These are phyloP conservation scores for Globisporangium nunn DNA, from an alignment of 352 stramenopile genomes.

Conservation along the genomic window DNA sequence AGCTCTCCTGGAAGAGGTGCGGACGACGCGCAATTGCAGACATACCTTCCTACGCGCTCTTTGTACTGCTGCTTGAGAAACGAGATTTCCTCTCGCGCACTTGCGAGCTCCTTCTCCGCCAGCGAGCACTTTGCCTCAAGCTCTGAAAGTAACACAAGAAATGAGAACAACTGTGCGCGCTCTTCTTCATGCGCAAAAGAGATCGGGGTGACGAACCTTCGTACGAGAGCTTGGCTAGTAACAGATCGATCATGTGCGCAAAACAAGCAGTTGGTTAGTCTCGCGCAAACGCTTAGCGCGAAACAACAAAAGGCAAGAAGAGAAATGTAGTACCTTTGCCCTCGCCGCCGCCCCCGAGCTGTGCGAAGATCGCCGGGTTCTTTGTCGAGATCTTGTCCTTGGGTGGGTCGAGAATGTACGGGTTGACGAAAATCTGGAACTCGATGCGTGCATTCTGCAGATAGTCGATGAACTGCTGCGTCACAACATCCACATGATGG, in stretches of 20 bases:
- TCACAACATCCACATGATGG: constrained; percentile 84
- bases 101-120: constrained; percentile 37
- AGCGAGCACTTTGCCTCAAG: constrained; percentile 44
- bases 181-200: too few species aligned
- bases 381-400: constrained; percentile 77
- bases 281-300: not conserved
- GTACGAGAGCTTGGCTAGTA: constrained; percentile 35
- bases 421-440: constrained; percentile 88
- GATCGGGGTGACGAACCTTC: constrained; percentile 9
- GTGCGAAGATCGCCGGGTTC: constrained; percentile 62
- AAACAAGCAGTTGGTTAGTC: not conserved
- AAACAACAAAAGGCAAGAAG: not conserved
- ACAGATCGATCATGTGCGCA: not conserved
- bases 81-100: constrained; percentile 30
- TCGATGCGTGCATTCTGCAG: constrained; percentile 74
- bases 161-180: too few species aligned
- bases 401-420: constrained; percentile 79
- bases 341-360: constrained; percentile 37
- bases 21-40: not conserved
- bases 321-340: constrained; percentile 19
- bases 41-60: constrained; percentile 39
- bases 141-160: constrained; percentile 17
- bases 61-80: constrained; percentile 53
- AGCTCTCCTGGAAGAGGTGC: not conserved
- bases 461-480: constrained; percentile 84